Percentiles rank a stretch among this genome's conserved stretches.
phyloP scores from a whole-genome alignment of 208 protist species.

The Crithidia fasciculata region DNA sequence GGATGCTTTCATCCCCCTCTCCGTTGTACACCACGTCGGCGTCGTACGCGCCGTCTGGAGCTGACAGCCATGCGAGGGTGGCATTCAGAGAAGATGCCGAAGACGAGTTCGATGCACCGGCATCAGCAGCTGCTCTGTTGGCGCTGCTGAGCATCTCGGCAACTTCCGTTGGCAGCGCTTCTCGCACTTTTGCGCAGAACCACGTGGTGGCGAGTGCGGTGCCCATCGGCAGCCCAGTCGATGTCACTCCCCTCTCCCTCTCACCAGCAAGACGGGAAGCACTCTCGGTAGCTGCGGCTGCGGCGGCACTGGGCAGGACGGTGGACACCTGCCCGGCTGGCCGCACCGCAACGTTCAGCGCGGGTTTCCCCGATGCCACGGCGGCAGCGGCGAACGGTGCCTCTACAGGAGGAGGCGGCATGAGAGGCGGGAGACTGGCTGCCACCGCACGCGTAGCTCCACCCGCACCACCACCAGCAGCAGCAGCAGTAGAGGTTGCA shows the following conservation, averaged over 20 bases:
- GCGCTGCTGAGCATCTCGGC: constrained; percentile 7
- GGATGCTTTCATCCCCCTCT: constrained; percentile 11
- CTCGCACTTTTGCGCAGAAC: constrained; percentile 33
- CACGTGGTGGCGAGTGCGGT: constrained; percentile 22
- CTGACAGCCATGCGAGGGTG: constrained; percentile 23
- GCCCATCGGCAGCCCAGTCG: neutral
- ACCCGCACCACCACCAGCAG: neutral
- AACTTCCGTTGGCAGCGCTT: constrained; percentile 20
- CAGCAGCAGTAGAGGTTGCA: neutral
- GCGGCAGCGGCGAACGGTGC: constrained; percentile 5
- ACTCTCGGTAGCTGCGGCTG: neutral
- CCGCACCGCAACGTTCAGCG: constrained; percentile 27
- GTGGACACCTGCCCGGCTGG: constrained; percentile 31
- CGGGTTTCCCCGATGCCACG: constrained; percentile 6
- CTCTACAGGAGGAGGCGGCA: neutral
- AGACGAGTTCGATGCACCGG: neutral
- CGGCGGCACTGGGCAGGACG: constrained; percentile 6
- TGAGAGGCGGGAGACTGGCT: constrained; percentile 1
- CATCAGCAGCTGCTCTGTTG: neutral
- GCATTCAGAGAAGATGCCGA: neutral
- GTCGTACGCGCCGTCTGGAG: neutral
- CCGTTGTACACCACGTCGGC: neutral
- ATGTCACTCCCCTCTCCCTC: neutral
- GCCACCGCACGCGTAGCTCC: no score
- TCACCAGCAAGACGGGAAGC: neutral